A percentile compares a stretch with the other conserved stretches of the same genome.
Evolutionary conservation across 495 filamentous ascomycete species (phyloP).

Genomic region (Aspergillus steynii): DNA sequence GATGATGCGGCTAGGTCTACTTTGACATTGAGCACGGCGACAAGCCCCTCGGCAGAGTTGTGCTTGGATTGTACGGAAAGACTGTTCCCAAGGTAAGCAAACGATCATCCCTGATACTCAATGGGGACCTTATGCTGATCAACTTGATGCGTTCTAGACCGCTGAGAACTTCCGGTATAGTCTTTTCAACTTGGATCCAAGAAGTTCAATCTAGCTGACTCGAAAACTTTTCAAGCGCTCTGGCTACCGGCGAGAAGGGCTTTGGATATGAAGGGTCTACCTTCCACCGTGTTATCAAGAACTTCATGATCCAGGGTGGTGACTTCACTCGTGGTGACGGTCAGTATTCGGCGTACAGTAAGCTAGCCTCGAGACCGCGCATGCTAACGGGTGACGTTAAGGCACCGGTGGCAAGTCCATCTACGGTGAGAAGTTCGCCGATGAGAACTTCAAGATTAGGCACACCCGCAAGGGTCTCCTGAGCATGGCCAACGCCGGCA

Average conservation of each 20-base stretch:
- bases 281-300: slow-evolving; percentile 98
- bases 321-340: slow-evolving; percentile 96
- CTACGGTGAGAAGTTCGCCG: slow-evolving; percentile 91
- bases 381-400: slow-evolving; percentile 20
- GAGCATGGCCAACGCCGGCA: slow-evolving; percentile 95
- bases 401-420: slow-evolving; percentile 97
- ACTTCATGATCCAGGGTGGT: slow-evolving; percentile 99
- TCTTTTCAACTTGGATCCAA: not conserved
- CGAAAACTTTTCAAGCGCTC: slow-evolving; percentile 52
- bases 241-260: slow-evolving; percentile 96
- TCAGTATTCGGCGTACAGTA: slow-evolving; percentile 19
- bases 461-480: slow-evolving; percentile 66
- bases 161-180: slow-evolving; percentile 90
- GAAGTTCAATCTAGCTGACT: slow-evolving; percentile 6
- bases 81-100: slow-evolving; percentile 80
- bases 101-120: not conserved
- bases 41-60: slow-evolving; percentile 78
- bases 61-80: slow-evolving; percentile 96
- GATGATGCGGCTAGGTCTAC: slow-evolving; percentile 60
- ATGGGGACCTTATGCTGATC: slow-evolving; percentile 9
- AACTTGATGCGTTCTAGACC: slow-evolving; percentile 52
- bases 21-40: slow-evolving; percentile 95
- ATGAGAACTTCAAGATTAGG: slow-evolving; percentile 99
- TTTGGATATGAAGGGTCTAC: slow-evolving; percentile 92
- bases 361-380: not conserved